Conservation (phyloP, 805 yeast species). For the Hanseniaspora thailandica region DNA sequence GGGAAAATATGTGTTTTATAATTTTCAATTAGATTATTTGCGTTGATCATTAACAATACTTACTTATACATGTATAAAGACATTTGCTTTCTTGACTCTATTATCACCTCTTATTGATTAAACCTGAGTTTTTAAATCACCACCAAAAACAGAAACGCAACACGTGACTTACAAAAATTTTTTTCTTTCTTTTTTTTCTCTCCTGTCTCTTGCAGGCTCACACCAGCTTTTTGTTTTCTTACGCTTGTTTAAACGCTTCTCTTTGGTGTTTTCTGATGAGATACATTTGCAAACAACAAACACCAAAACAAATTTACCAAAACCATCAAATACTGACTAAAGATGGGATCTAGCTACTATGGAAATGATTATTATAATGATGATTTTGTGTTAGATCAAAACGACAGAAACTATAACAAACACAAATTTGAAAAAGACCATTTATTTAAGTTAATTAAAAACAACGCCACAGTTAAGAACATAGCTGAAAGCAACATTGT, state of each 20-base stretch:
- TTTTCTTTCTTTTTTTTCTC: background rate
- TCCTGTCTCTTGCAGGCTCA: background rate
- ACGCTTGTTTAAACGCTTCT: no score
- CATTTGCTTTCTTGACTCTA: no score
- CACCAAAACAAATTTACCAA: background rate
- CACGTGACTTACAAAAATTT: background rate
- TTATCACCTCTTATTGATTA: no score
- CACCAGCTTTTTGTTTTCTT: background rate
- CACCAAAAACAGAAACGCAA: no score
- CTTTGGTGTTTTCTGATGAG: no score
- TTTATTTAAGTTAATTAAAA: background rate
- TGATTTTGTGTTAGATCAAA: background rate
- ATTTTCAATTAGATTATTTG: no score
- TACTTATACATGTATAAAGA: no score
- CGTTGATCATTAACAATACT: no score
- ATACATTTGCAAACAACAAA: background rate
- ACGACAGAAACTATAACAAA: background rate
- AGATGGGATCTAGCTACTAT: background rate
- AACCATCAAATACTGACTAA: background rate
- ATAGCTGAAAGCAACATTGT: slow-evolving; percentile 1
- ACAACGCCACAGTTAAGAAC: slow-evolving; percentile 7
- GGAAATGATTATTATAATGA: background rate
- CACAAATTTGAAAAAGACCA: background rate
- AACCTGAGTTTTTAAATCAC: background rate
- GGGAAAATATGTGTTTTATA: no score